Evolutionary conservation across 352 stramenopile species (phyloP).

Genomic region (Stephanocyclus meneghinianus): DNA sequence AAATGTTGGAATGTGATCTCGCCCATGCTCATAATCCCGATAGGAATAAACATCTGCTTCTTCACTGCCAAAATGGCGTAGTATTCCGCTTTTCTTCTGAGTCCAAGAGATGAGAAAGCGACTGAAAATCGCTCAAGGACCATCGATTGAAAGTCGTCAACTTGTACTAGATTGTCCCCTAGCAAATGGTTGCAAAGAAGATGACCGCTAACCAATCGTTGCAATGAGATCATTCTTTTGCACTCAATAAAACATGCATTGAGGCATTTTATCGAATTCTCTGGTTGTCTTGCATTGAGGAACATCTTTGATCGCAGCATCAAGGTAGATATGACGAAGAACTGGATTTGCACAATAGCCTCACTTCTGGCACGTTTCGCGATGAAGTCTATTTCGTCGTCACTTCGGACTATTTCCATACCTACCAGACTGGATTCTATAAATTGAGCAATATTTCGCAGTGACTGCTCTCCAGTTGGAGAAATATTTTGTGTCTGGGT

Average conservation of each 20-base stretch:
- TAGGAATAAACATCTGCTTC: slow-evolving; percentile 32
- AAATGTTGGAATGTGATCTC: slow-evolving; percentile 43
- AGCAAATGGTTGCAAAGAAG: slow-evolving; percentile 2
- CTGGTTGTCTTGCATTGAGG: slow-evolving; percentile 15
- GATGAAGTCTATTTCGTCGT: background rate
- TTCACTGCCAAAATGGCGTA: slow-evolving; percentile 37
- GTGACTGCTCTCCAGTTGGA: background rate
- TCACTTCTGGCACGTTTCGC: background rate
- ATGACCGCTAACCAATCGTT: slow-evolving; percentile 10
- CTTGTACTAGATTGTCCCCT: slow-evolving; percentile 29
- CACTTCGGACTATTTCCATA: background rate
- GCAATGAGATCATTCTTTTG: slow-evolving; percentile 16
- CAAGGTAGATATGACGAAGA: slow-evolving; percentile 21
- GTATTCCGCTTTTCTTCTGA: slow-evolving; percentile 58
- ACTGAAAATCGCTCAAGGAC: slow-evolving; percentile 35
- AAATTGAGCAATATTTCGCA: background rate
- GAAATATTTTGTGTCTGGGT: background rate
- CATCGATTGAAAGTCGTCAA: slow-evolving; percentile 35
- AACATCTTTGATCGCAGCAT: slow-evolving; percentile 33
- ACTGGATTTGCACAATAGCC: slow-evolving; percentile 20
- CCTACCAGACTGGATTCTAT: background rate
- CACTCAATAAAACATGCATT: slow-evolving; percentile 18
- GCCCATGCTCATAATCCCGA: slow-evolving; percentile 16
- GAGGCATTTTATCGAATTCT: slow-evolving; percentile 26
- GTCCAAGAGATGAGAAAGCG: slow-evolving; percentile 36